Conservation (phyloP, 129 eudicot species). For the Deinandra increscens region DNA sequence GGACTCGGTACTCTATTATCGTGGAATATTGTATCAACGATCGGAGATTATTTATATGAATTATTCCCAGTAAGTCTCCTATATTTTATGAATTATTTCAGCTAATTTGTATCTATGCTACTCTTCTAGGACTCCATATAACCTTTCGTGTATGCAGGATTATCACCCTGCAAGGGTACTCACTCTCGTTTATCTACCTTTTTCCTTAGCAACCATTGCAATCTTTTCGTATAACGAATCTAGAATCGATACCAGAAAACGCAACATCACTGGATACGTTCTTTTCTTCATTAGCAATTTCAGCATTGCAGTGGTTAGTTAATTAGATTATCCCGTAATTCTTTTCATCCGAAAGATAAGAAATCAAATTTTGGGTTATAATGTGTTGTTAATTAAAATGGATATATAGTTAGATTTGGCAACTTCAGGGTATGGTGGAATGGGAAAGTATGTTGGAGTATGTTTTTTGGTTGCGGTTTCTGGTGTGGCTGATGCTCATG, state of each 20-base stretch:
- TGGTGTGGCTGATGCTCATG: conserved; percentile 33
- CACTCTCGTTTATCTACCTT: conserved; percentile 9
- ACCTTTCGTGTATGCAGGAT: background rate
- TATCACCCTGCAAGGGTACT: conserved; percentile 15
- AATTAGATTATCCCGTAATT: background rate
- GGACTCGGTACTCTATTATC: conserved; percentile 15
- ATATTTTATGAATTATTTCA: background rate
- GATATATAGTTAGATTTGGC: conserved; percentile 19
- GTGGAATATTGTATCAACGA: background rate
- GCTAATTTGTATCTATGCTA: background rate
- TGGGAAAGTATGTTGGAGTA: conserved; percentile 15
- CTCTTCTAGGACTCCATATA: background rate
- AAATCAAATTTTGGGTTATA: background rate
- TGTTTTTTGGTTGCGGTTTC: conserved; percentile 25
- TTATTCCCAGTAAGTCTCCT: background rate
- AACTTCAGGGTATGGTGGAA: conserved; percentile 13
- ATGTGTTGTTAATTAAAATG: background rate
- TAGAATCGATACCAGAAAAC: background rate
- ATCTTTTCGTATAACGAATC: conserved; percentile 1
- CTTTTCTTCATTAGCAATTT: background rate
- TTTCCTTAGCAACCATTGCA: background rate
- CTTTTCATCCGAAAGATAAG: background rate
- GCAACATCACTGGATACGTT: conserved; percentile 12
- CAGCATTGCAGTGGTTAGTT: background rate
- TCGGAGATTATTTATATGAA: conserved; percentile 18